These are phyloP conservation scores for Uncinocarpus reesii DNA, from an alignment of 2,329 filamentous ascomycete genomes.

Conservation along the genomic window DNA sequence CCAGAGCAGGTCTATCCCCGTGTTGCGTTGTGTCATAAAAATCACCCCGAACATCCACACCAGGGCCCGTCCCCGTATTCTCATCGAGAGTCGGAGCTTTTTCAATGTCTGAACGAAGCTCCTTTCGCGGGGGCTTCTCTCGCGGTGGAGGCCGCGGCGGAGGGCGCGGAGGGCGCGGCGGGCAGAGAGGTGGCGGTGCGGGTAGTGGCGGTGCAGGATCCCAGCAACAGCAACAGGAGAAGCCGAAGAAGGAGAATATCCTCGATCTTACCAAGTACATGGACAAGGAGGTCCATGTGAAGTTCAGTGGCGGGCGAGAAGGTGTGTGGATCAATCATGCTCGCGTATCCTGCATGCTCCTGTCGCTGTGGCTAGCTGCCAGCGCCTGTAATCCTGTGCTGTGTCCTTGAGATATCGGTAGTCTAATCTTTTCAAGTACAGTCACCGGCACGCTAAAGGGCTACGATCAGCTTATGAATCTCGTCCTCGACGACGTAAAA, in stretches of 20 bases:
- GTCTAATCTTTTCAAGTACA: conserved; percentile 29
- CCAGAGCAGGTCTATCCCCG: not conserved
- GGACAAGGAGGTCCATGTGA: conserved; percentile 90
- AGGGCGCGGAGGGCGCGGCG: conserved; percentile 34
- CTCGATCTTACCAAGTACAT: conserved; percentile 91
- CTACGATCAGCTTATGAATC: conserved; percentile 95
- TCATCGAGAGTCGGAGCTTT: too few species aligned
- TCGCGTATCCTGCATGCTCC: not conserved
- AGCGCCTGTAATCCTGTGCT: too few species aligned
- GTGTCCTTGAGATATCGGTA: not conserved
- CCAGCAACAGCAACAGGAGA: conserved; percentile 50
- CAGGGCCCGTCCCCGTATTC: not conserved
- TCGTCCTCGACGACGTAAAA: conserved; percentile 88
- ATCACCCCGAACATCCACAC: not conserved
- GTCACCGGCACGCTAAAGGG: conserved; percentile 85
- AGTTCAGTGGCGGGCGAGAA: conserved; percentile 91
- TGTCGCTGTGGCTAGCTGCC: too few species aligned
- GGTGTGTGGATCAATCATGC: too few species aligned
- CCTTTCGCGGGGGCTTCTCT: conserved; percentile 50
- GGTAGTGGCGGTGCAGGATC: conserved; percentile 38
- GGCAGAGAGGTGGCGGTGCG: conserved; percentile 38
- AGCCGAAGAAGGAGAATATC: conserved; percentile 97
- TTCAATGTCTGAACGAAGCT: conserved; percentile 36
- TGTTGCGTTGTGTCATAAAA: too few species aligned
- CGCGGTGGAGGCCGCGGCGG: conserved; percentile 33